Evolutionary conservation across 768 basidiomycete species (phyloP).

Genomic region (Gyrodon lividus): DNA sequence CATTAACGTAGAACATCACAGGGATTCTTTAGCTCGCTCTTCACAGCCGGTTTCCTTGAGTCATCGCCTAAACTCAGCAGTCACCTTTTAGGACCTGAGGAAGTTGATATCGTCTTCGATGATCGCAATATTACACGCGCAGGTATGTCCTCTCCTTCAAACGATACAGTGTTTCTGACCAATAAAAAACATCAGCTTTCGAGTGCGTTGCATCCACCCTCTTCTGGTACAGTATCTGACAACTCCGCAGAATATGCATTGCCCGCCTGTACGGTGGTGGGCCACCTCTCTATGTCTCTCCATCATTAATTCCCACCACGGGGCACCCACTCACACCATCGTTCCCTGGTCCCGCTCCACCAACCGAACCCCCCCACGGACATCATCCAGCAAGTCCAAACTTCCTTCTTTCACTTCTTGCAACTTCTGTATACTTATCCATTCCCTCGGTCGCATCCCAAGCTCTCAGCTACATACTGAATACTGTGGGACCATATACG

Average conservation of each 20-base stretch:
- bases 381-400: conserved; percentile 77
- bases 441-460: conserved; percentile 75
- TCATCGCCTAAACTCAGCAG: conserved; percentile 35
- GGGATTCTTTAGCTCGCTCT: conserved; percentile 89
- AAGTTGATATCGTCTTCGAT: conserved; percentile 72
- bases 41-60: conserved; percentile 77
- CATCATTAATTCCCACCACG: conserved; percentile 62
- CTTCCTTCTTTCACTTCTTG: conserved; percentile 83
- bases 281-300: conserved; percentile 67
- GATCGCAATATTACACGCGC: conserved; percentile 88
- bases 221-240: conserved; percentile 11
- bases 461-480: conserved; percentile 68
- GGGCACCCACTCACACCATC: conserved; percentile 69
- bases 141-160: conserved; percentile 46
- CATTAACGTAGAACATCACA: conserved; percentile 27
- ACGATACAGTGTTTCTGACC: conserved; percentile 1
- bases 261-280: conserved; percentile 86
- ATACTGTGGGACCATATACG: conserved; percentile 77
- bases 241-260: conserved; percentile 65
- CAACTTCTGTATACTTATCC: conserved; percentile 83
- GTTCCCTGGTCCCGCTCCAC: conserved; percentile 40
- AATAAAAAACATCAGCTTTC: conserved; percentile 56
- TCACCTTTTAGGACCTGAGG: conserved; percentile 38
- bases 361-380: conserved; percentile 40
- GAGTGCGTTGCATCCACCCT: conserved; percentile 57